Evolutionary conservation across 2,329 filamentous ascomycete genomes (phyloP).

Genomic region (Ophiostoma himal-ulmi): DNA sequence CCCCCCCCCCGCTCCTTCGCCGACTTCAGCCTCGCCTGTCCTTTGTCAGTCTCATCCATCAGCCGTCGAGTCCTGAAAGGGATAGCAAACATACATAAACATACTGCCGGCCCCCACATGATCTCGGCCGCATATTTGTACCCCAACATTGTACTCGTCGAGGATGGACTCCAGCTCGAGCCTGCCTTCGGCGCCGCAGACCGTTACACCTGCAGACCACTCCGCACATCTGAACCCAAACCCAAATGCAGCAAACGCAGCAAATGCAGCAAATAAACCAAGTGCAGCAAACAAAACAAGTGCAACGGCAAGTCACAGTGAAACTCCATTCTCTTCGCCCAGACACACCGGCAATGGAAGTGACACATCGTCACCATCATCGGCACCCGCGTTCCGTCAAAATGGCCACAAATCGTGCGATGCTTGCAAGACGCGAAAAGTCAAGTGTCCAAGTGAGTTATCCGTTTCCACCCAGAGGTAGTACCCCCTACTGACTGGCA

Average conservation of each 20-base stretch:
- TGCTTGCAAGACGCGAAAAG: constrained; percentile 38
- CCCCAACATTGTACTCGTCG: neutral
- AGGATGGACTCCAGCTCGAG: neutral
- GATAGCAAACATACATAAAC: neutral
- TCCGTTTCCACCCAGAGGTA: neutral
- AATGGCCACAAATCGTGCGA: constrained; percentile 34
- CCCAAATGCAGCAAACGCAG: neutral
- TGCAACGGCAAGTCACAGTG: neutral
- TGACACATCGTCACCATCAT: neutral
- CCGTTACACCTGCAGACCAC: neutral
- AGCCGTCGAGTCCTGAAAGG: neutral
- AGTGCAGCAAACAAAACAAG: neutral
- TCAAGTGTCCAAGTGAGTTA: constrained; percentile 36
- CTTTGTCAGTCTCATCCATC: neutral
- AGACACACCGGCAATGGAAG: constrained; percentile 1
- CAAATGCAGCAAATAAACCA: neutral
- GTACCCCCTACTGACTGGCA: constrained; percentile 1
- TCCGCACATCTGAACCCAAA: neutral
- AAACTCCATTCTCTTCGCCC: neutral
- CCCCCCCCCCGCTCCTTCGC: neutral
- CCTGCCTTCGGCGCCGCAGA: constrained; percentile 11
- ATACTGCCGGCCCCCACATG: neutral
- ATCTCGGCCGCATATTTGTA: neutral
- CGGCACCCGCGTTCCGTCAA: neutral
- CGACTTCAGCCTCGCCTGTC: neutral